These are phyloP conservation scores for Xylariaceae sp. DNA, from an alignment of 2,329 filamentous ascomycete species.

Conservation along the genomic window DNA sequence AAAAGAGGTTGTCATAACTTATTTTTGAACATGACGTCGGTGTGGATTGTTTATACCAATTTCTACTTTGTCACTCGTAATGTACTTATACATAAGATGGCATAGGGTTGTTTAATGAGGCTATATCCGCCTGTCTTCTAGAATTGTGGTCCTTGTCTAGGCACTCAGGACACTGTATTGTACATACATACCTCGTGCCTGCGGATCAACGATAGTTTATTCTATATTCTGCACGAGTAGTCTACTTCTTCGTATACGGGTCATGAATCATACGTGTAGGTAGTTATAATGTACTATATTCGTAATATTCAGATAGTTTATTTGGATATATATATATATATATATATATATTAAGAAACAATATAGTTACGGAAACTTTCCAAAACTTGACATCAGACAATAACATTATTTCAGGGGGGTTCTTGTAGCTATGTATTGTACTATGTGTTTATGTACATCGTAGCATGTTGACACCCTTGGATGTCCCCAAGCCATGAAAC, in stretches of 20 bases:
- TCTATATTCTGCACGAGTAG: too few relatives aligned
- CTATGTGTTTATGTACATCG: too few relatives aligned
- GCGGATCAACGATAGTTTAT: not conserved
- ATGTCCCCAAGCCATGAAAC: constrained; percentile 20
- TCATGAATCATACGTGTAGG: constrained; percentile 16
- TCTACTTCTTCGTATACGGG: too few relatives aligned
- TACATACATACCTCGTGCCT: not conserved
- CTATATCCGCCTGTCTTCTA: constrained; percentile 24
- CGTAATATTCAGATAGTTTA: not conserved
- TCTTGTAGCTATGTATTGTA: not conserved
- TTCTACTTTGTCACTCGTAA: not conserved
- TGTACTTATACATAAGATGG: constrained; percentile 14
- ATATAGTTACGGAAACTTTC: not conserved
- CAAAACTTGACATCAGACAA: not conserved
- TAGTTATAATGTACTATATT: not conserved
- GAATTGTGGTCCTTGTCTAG: constrained; percentile 18
- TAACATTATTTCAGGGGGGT: not conserved
- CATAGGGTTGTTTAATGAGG: constrained; percentile 28
- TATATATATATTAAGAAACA: not conserved
- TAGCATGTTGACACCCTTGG: constrained; percentile 6
- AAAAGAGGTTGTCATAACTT: too few relatives aligned
- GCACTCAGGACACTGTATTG: not conserved
- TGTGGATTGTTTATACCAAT: not conserved
- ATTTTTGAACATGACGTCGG: too few relatives aligned
- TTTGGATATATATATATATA: not conserved